Evolutionary conservation across 163 green algal species (phyloP), one percentile per base, ranked within the genome.

Genomic region (Chloromonas sp.): DNA sequence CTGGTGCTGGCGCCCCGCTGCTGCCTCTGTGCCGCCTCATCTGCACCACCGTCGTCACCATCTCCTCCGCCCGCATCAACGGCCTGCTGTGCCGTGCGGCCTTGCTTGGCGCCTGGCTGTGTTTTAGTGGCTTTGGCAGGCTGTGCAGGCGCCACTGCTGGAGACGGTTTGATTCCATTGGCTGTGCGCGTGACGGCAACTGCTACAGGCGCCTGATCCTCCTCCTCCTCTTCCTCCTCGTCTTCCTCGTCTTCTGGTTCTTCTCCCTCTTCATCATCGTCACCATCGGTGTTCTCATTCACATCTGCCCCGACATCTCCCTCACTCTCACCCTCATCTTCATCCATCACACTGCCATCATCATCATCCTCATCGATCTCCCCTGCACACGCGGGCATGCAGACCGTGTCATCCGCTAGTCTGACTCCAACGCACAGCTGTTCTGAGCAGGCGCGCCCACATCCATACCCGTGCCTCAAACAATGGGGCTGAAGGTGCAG

Each of bases 281-380:
- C 83, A 2, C 86, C 84, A 15, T 85, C 87, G 59, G 82, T 83
- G 71, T 83, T 83, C 79, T 91, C 84, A 58, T 87, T 82, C n/a
- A 84, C 87, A 76, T 90, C 89, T 36, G 89, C 86, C 60, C 91
- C 87, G 11, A 87, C 11, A 62, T 83, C 85, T 13, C 83, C 83
- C n/a, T 81, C 78, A 70, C 85, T 82, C 61, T 88, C 78, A 1
- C 85, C 77, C 3, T 90, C 86, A 13, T 92, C 88, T 58, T 87
- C 87, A 3, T 88, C 85, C 60, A 36, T 87, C 87, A 57, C 87
- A 78, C 59, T 87, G 11, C 82, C 85, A 14, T 84, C 82, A 14
- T 91, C 85, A 58, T 84, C 84, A 1, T 88, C 83, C 5, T 86
- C 74, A n/a, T 86, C 71, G 2, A 88, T 59, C 82, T 88, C 85